Evolutionary conservation across 495 filamentous ascomycete species (phyloP).

Genomic region (Cudoniella acicularis): DNA sequence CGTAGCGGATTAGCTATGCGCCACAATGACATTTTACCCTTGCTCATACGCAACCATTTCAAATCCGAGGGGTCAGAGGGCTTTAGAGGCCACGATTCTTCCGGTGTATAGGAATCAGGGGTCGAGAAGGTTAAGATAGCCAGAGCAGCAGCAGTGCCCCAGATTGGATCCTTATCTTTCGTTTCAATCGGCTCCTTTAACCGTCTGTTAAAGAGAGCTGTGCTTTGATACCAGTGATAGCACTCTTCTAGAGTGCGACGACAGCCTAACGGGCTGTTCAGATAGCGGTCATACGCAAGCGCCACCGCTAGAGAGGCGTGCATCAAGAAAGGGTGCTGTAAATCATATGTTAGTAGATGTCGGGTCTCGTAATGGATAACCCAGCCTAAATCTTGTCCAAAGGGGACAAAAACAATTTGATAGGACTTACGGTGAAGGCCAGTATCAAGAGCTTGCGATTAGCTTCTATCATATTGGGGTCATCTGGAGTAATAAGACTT

Average conservation of each 20-base stretch:
- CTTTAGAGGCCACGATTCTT: constrained; percentile 43
- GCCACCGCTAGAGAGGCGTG: constrained; percentile 42
- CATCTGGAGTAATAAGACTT: constrained; percentile 34
- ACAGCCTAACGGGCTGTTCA: constrained; percentile 22
- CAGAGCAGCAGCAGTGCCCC: constrained; percentile 41
- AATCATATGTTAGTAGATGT: constrained; percentile 25
- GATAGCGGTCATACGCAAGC: constrained; percentile 40
- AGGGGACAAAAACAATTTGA: not conserved
- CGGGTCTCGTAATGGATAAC: too few relatives aligned
- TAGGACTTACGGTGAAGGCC: constrained; percentile 35
- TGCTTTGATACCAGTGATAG: constrained; percentile 42
- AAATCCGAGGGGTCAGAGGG: constrained; percentile 32
- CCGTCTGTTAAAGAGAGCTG: constrained; percentile 34
- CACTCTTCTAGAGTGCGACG: constrained; percentile 35
- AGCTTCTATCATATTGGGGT: constrained; percentile 33
- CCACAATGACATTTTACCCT: constrained; percentile 44
- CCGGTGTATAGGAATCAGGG: constrained; percentile 33
- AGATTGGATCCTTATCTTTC: constrained; percentile 41
- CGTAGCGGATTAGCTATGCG: constrained; percentile 36
- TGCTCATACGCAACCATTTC: constrained; percentile 41
- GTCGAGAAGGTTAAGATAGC: constrained; percentile 36
- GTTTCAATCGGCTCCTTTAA: constrained; percentile 32
- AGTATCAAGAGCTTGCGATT: constrained; percentile 36
- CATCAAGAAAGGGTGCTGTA: constrained; percentile 44
- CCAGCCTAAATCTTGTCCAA: not conserved